Conservation (phyloP, 1,284 basidiomycete species). For the Butyriboletus appendiculatus region DNA sequence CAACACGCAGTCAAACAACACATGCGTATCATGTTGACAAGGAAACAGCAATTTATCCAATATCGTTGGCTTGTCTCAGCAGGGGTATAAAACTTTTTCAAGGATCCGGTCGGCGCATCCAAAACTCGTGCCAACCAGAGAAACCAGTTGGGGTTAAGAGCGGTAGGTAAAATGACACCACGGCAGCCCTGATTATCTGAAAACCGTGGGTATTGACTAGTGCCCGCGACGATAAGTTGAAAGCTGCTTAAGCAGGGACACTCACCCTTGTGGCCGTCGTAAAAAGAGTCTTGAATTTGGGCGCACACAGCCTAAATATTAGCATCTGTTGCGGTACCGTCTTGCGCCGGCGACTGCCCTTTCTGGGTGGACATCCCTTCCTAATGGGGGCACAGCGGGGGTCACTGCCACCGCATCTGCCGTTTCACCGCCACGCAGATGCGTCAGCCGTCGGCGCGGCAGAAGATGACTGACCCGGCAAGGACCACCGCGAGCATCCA, state of each 20-base stretch:
- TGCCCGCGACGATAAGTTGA: too few relatives aligned
- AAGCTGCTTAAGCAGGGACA: too few relatives aligned
- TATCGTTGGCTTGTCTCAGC: background rate
- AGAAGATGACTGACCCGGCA: background rate
- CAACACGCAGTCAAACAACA: slow-evolving; percentile 1
- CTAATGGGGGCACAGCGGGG: background rate
- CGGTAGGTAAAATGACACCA: too few relatives aligned
- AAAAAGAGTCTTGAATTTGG: too few relatives aligned
- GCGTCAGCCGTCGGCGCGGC: slow-evolving; percentile 23
- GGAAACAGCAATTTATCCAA: slow-evolving; percentile 18
- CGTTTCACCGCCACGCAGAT: background rate
- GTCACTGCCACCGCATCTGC: too few relatives aligned
- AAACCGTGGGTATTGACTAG: background rate
- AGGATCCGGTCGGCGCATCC: background rate
- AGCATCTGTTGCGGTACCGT: background rate
- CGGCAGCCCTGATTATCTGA: slow-evolving; percentile 4
- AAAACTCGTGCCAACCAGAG: background rate
- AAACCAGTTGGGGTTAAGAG: background rate
- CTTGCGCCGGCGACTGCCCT: background rate
- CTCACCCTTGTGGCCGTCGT: too few relatives aligned
- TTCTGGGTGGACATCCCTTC: background rate
- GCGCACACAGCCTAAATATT: too few relatives aligned
- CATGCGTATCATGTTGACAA: slow-evolving; percentile 14
- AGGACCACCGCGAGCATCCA: slow-evolving; percentile 3
- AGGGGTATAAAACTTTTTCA: background rate